Evolutionary conservation across 148 eudicot genomes (phyloP).

Genomic region (Simmondsia chinensis): DNA sequence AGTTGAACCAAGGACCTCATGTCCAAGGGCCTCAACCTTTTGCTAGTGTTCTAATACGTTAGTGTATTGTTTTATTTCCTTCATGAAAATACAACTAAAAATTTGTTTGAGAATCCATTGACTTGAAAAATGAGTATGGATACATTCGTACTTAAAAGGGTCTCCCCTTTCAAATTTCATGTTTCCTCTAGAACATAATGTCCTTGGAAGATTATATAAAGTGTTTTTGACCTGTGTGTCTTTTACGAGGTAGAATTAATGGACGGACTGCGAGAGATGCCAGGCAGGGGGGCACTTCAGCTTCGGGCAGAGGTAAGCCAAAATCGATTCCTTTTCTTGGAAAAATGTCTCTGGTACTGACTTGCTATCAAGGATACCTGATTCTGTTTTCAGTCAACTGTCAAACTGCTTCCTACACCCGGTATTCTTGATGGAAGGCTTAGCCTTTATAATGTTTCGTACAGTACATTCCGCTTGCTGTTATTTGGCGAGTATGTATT

Average conservation of each 20-base stretch:
- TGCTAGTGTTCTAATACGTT: too few species aligned
- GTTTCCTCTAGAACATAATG: not conserved
- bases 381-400: too few species aligned
- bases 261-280: conserved; percentile 76
- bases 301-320: conserved; percentile 72
- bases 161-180: not conserved
- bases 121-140: too few species aligned
- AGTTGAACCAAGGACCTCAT: too few species aligned
- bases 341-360: not conserved
- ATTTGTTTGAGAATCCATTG: too few species aligned
- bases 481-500: not conserved
- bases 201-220: not conserved
- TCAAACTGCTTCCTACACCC: too few species aligned
- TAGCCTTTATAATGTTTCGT: too few species aligned
- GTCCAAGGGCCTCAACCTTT: too few species aligned
- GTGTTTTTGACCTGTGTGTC: not conserved
- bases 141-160: too few species aligned
- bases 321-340: not conserved
- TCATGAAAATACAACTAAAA: too few species aligned
- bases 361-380: not conserved
- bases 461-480: not conserved
- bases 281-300: conserved; percentile 75
- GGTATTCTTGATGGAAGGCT: too few species aligned
- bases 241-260: conserved; percentile 39
- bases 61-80: too few species aligned